Percentiles rank a stretch among this genome's conserved stretches.
These are phyloP conservation scores for Colletotrichum melonis DNA, from an alignment of 2,329 filamentous ascomycete genomes.

Conservation along the genomic window DNA sequence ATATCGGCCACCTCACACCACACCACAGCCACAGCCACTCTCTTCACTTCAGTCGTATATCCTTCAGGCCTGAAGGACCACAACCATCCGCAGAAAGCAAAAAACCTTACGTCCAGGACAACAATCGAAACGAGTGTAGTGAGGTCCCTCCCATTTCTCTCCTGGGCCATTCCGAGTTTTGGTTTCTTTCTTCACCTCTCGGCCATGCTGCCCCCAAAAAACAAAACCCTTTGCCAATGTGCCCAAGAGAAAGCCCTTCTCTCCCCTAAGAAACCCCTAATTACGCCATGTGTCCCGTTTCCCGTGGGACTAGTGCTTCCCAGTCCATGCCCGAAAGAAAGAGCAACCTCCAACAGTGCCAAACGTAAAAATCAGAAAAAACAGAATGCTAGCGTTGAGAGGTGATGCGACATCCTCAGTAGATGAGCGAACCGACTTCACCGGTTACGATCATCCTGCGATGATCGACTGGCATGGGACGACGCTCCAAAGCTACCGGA, in stretches of 20 bases:
- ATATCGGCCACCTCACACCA: slow-evolving; percentile 28
- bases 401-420: background rate
- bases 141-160: slow-evolving; percentile 11
- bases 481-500: slow-evolving; percentile 42
- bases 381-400: background rate
- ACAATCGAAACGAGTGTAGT: slow-evolving; percentile 30
- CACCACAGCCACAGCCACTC: background rate
- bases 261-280: slow-evolving; percentile 8
- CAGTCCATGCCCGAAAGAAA: slow-evolving; percentile 1
- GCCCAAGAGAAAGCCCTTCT: background rate
- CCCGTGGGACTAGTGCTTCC: background rate
- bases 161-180: background rate
- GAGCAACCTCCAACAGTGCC: slow-evolving; percentile 8
- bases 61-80: background rate
- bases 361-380: background rate
- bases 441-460: slow-evolving; percentile 31
- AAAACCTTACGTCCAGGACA: background rate
- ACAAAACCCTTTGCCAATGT: background rate
- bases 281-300: slow-evolving; percentile 28
- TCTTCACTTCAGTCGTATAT: background rate
- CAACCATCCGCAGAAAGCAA: too few species aligned
- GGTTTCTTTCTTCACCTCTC: background rate
- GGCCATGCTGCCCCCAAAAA: slow-evolving; percentile 23
- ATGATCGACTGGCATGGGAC: slow-evolving; percentile 20
- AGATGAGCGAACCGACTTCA: background rate